Percentiles rank a stretch among this genome's conserved stretches.
Evolutionary conservation across 352 stramenopile genomes (phyloP).

Genomic region (Globisporangium uncinulatum): DNA sequence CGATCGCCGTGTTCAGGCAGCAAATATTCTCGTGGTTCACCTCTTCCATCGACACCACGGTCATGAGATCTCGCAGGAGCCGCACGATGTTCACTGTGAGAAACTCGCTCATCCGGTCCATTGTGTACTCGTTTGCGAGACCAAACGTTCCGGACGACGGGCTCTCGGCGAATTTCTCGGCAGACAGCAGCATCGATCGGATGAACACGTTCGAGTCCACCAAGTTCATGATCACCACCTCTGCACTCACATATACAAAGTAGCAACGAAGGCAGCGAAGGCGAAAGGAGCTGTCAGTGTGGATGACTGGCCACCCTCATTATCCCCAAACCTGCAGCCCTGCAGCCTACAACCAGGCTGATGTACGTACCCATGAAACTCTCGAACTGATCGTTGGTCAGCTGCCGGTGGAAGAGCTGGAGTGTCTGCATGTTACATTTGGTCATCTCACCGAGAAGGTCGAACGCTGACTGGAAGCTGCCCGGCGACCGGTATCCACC

Average conservation of each 20-base stretch:
- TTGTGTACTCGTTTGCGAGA: slow-evolving; percentile 44
- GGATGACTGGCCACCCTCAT: too few species aligned
- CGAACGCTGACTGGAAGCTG: slow-evolving; percentile 94
- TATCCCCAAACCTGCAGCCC: too few species aligned
- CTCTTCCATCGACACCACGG: slow-evolving; percentile 91
- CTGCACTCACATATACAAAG: slow-evolving; percentile 22
- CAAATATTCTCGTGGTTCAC: slow-evolving; percentile 98
- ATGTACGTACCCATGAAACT: slow-evolving; percentile 80
- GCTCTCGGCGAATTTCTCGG: slow-evolving; percentile 59
- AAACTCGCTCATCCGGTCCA: slow-evolving; percentile 86
- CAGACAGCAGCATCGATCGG: slow-evolving; percentile 85
- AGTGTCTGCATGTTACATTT: slow-evolving; percentile 92
- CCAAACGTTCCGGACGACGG: slow-evolving; percentile 31
- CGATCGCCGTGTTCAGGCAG: slow-evolving; percentile 95
- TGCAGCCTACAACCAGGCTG: too few species aligned
- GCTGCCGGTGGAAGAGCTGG: slow-evolving; percentile 81
- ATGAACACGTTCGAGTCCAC: slow-evolving; percentile 98
- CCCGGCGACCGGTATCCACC: slow-evolving; percentile 82
- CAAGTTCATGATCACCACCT: slow-evolving; percentile 91
- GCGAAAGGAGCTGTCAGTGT: slow-evolving; percentile 1
- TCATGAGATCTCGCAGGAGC: slow-evolving; percentile 93
- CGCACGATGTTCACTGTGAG: slow-evolving; percentile 83
- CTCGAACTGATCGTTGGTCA: slow-evolving; percentile 87
- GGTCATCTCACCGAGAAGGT: slow-evolving; percentile 94
- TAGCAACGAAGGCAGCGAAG: slow-evolving; percentile 1